Evolutionary conservation across 2,329 filamentous ascomycete genomes (phyloP), one percentile per base, ranked within the genome.

Genomic region (Talaromyces sp.): DNA sequence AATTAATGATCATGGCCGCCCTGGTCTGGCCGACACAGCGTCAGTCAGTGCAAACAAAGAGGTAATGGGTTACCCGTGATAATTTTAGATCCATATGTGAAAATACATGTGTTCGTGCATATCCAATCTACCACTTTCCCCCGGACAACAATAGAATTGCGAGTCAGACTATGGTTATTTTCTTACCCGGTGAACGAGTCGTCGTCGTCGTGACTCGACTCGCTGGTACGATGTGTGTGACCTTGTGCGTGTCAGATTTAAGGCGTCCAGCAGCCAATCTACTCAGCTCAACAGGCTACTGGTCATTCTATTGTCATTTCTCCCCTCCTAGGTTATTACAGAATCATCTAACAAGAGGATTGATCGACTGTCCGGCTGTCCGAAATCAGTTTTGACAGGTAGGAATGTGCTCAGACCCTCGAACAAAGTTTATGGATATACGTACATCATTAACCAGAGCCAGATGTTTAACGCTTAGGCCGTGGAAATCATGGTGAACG

Each of bases 351-450:
- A 54, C 15, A 35, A 19, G 31, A 54, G 31, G 35, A 54, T 33
- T n/a, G 27, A 35, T 54, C 31, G 27, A 54, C 31, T 31, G 35
- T 37, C n/a, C 9, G 27, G 33, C n/a, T 52, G 17, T 15, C 10
- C 50, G 31, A 37, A 31, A 35, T 54, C 50, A 35, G 37, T 31
- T 31, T 31, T 59, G 39, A 59, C 56, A 56, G 52, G n/a, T 37
- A 8, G 52, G 37, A 31, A 41, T 27, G 56, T 45, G 56, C 56
- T 59, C 37, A 59, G 56, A 45, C 56, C 22, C 56, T 45, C 56
- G 17, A 45, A 43, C 17, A 31, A 59, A 17, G 37, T 59, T 59
- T 19, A 33, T 25, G 56, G 35, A 57, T 41, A 25, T 58, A 58
- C 56, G 54, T 58, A 31, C n/a, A 37, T 37, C 50, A 35, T 56